Base-by-base conservation (phyloP, 371 early-diverging fungal genomes). In the Apophysomyces ossiformis region DNA sequence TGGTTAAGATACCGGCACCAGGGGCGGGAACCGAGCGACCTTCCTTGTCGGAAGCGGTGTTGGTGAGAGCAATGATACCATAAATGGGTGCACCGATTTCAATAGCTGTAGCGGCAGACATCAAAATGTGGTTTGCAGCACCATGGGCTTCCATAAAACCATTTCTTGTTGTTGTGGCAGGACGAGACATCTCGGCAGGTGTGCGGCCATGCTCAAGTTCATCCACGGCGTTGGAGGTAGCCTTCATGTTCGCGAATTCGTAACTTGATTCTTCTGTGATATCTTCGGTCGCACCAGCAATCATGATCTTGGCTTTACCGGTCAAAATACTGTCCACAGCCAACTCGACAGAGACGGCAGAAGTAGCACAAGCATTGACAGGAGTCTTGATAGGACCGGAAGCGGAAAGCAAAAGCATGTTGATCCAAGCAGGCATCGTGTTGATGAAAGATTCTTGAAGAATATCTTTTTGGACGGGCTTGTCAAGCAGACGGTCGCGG, bases 161-260 rank as follows among this genome's bases (percentile, higher is more conserved):
- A 66, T 87, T 85, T 58, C 97, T 87, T n/a, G 96, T 90, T n/a
- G 91, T 87, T 21, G 97, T 91, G 13, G 92, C 85, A 57, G 98
- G 98, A 43, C 98, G 91, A 68, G 93, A 95, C 94, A 96, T 96
- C 68, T 96, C 97, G 37, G 76, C 68, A 35, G 97, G 96, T 37
- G 88, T 88, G 70, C 98, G 92, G 35, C 98, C 98, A 38, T 85
- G 85, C 13, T 89, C 94, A 37, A 92, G 75, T 81, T 98, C 98
- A 39, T 91, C 93, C 26, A 87, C 84, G 38, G 96, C 80, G 74
- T 89, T 94, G 66, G 91, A 89, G 32, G 97, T 96, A 39, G 96
- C 98, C 87, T 95, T 95, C 96, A 97, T 98, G 87, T 95, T 94
- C 69, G 95, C 95, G 81, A 98, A 97, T 85, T 98, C 98, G 68